These are phyloP conservation scores for Vitis cinerea DNA, from an alignment of 164 flowering plant genomes.

Conservation along the genomic window DNA sequence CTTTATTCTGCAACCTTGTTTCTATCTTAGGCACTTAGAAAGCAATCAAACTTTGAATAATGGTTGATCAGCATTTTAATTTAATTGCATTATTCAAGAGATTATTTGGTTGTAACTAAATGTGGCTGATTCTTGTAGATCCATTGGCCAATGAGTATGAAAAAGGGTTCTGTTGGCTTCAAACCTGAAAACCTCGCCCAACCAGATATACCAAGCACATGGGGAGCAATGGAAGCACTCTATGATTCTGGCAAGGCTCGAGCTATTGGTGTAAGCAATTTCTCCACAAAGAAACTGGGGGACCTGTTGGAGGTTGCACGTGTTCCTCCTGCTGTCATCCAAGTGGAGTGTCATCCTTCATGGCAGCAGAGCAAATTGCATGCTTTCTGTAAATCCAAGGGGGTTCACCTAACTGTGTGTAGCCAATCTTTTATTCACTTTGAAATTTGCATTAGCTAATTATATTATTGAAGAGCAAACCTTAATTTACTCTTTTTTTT, in stretches of 20 bases:
- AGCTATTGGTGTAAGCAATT: conserved; percentile 89
- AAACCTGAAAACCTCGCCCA: conserved; percentile 44
- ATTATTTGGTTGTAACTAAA: conserved; percentile 1
- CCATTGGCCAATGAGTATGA: conserved; percentile 71
- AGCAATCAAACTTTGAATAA: background rate
- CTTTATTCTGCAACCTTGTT: background rate
- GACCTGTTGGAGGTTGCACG: conserved; percentile 63
- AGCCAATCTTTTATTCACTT: background rate
- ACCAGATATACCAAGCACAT: conserved; percentile 62
- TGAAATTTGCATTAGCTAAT: background rate
- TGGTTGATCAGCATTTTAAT: too few species aligned
- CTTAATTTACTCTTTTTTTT: background rate
- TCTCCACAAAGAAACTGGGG: conserved; percentile 68
- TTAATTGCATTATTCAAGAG: background rate
- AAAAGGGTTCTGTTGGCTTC: conserved; percentile 50
- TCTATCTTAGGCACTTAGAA: background rate
- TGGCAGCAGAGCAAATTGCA: conserved; percentile 68
- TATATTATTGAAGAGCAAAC: background rate
- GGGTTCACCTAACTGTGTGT: conserved; percentile 77
- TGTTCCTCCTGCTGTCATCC: conserved; percentile 79
- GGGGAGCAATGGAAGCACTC: conserved; percentile 82
- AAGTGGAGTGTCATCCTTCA: conserved; percentile 80
- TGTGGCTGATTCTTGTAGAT: conserved; percentile 40
- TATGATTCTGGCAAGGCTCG: conserved; percentile 75
- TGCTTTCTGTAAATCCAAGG: conserved; percentile 61